Percentiles rank a stretch among this genome's conserved stretches.
Conservation (phyloP, 2,329 filamentous ascomycete genomes). For the Leptographium radiaticola region DNA sequence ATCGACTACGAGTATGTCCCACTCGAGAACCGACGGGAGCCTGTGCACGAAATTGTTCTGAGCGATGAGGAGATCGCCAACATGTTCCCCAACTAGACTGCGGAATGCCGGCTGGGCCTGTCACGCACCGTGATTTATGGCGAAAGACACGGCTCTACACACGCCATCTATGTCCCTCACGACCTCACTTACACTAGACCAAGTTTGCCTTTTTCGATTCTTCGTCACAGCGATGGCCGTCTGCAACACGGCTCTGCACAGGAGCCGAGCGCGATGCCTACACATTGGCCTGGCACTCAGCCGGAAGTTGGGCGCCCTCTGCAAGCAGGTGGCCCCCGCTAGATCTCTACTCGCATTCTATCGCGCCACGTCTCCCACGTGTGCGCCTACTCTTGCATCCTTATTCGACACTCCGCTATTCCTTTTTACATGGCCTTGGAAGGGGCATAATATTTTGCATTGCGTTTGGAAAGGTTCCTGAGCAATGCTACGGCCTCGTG, state of each 20-base stretch:
- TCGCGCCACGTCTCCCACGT: background rate
- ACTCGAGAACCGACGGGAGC: conserved; percentile 62
- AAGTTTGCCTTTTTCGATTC: background rate
- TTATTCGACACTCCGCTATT: background rate
- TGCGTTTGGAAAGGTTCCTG: background rate
- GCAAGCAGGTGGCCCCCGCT: no score
- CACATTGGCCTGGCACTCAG: no score
- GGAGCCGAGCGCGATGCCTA: background rate
- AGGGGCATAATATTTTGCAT: background rate
- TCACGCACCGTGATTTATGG: background rate
- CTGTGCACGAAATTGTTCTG: conserved; percentile 64
- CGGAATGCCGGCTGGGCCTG: background rate
- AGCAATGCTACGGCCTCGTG: background rate
- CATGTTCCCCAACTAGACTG: conserved; percentile 50
- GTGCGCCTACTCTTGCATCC: background rate
- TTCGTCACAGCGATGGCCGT: background rate
- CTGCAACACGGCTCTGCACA: background rate
- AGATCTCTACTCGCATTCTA: no score
- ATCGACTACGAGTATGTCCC: conserved; percentile 62
- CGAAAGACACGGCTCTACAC: background rate
- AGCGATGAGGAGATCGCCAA: conserved; percentile 63
- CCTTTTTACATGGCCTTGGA: background rate
- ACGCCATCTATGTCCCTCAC: background rate
- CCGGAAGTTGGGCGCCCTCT: no score
- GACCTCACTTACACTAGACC: no score